Evolutionary conservation across 768 basidiomycete genomes (phyloP).

Genomic region (Termitomyces sp.): DNA sequence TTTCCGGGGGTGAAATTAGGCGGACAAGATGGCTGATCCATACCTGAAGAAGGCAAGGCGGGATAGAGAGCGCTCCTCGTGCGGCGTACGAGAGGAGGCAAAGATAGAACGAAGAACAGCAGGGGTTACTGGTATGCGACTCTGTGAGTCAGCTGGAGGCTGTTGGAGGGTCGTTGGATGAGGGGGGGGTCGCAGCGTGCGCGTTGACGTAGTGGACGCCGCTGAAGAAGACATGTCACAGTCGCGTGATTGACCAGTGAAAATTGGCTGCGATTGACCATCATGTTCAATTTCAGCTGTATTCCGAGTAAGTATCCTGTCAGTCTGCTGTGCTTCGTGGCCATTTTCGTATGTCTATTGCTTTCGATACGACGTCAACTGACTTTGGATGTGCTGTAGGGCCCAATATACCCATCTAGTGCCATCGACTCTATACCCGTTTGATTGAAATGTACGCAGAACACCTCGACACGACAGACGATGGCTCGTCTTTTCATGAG

Average conservation of each 20-base stretch:
- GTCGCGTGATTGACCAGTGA: constrained; percentile 17
- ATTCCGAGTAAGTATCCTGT: neutral
- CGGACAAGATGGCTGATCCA: constrained; percentile 4
- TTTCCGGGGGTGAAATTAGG: neutral
- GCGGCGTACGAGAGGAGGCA: constrained; percentile 75
- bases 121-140: constrained; percentile 80
- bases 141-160: constrained; percentile 42
- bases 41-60: constrained; percentile 86
- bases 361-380: neutral
- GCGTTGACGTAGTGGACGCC: constrained; percentile 48
- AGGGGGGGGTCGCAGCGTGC: constrained; percentile 38
- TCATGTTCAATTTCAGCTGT: neutral
- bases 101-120: constrained; percentile 82
- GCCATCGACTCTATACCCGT: neutral
- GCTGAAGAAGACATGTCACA: constrained; percentile 38
- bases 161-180: constrained; percentile 29
- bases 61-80: constrained; percentile 82
- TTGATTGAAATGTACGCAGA: constrained; percentile 20
- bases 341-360: neutral
- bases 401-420: constrained; percentile 17
- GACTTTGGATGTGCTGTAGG: neutral
- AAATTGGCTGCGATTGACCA: neutral
- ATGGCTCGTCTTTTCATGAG: constrained; percentile 39
- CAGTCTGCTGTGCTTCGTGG: neutral
- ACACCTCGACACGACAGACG: constrained; percentile 22